Base-by-base conservation (phyloP, 2,329 filamentous ascomycete species). In the Beauveria bassiana region DNA sequence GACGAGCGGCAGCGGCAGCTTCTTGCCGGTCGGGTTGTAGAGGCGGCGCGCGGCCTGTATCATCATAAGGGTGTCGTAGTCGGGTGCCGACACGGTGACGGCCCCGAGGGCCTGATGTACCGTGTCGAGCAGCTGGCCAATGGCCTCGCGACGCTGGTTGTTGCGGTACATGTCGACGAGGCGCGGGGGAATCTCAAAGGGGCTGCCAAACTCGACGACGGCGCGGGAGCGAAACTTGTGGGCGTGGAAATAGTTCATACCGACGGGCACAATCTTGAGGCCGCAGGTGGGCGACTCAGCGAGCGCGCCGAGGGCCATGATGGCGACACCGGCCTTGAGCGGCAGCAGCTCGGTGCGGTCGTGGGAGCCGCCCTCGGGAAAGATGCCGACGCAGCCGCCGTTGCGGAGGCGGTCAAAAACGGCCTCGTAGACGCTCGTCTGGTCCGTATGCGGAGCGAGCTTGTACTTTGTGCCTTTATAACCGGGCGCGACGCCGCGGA, bases 171-270 rank as follows among this genome's bases (percentile, higher is more conserved):
- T 86, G 64, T 93, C 83, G 5, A 97, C 91, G 40, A 97, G 78
- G 69, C 96, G 89, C 22, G 80, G 79, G 0, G 92, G 89, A 10
- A 98, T 86, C 66, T 96, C 90, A 65, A 98, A 87, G 0, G 95
- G 92, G 28, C 86, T 87, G 9, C 95, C 95, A 69, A 98, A 99
- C 71, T 99, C 95, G 63, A 98, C 87, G 5, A 99, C 93, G 42
- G 93, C 95, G 71, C 95, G 86, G 65, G 93, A 98, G 51, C 93
- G 89, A 76, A 99, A 99, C 74, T 98, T 99, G 81, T 99, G 93
- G 0, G 93, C 90, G 75, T 98, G 93, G 77, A 99, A 99, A 76
- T 99, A 99, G 75, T 99, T 99, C 93, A 99, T 97, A 68, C 93
- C 93, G 57, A 95, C 93, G 3, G 95, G 95, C 26, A 99, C 91